Base-by-base conservation (phyloP, 257 asterid genomes). In the Nyctanthes arbortristis region DNA sequence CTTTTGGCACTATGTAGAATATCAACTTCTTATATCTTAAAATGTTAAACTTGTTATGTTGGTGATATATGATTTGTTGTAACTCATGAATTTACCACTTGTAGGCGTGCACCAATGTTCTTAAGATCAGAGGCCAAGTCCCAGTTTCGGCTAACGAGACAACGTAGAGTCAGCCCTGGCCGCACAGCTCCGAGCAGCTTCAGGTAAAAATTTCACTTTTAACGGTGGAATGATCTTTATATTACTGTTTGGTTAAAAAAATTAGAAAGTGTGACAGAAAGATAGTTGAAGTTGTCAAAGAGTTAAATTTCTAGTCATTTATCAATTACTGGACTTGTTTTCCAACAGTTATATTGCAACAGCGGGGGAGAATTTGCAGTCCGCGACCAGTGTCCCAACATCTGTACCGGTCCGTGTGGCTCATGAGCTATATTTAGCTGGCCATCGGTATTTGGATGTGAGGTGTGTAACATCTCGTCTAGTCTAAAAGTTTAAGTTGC, bases 321-420 rank as follows among this genome's bases (percentile, higher is more conserved):
- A 22, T 61, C 2, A 60, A 22, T 32, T 24, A 7, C 27, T 32
- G 31, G 57, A 32, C 6, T 62, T 39, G 7, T 13, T 16, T 71
- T 32, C 36, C 62, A 65, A 69, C 70, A 84, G 89, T 52, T 81
- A 84, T 82, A 67, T 71, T 80, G 79, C 78, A 24, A 55, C 77
- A 8, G 84, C 73, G 18, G 73, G 81, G 31, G 76, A 76, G 45
- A 80, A 75, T 29, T 77, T 77, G 71, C 81, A 83, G 49, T 43
- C 75, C 9, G 57, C 80, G 18, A 60, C 83, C 1, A 70, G 34
- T 10, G 78, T 73, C 45, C 95, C 96, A 12, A 78, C 87, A 0
- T 90, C 96, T 1, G 96, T 90, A 14, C 96, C 96, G 1, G 91
- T 90, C 63, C 87, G 93, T 16, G 95, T 90, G 14, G 96, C 96